phyloP scores from a whole-genome alignment of 768 basidiomycete genomes.

The Xerocomus brunneocitrinus region DNA sequence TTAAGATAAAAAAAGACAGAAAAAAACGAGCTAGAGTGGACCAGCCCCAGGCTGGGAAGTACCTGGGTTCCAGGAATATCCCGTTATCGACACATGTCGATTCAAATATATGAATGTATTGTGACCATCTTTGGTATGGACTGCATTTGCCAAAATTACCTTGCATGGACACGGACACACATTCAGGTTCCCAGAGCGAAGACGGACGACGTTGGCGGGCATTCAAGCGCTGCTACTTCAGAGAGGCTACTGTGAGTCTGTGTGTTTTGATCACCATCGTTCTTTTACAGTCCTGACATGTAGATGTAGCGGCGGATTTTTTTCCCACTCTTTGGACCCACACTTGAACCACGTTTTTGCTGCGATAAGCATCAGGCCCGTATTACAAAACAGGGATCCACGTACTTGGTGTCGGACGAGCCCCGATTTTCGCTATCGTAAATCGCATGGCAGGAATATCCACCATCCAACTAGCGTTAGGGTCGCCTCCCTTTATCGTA shows the following conservation, averaged over 20 bases:
- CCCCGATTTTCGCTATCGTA: not conserved
- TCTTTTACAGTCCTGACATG: not conserved
- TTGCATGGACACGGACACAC: conserved; percentile 2
- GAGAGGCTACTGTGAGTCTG: conserved; percentile 1
- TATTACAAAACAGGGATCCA: not conserved
- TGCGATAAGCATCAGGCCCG: conserved; percentile 10
- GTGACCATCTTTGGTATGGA: conserved; percentile 14
- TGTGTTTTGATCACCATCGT: not conserved
- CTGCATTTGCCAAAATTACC: conserved; percentile 13
- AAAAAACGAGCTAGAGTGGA: not conserved
- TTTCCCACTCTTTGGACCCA: not conserved
- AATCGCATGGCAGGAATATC: not conserved
- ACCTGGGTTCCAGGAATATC: conserved; percentile 18
- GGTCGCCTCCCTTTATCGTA: not conserved
- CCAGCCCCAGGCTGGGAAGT: not conserved
- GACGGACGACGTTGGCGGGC: not conserved
- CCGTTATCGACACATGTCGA: conserved; percentile 14
- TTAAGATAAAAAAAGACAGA: not conserved
- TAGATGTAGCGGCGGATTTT: not conserved
- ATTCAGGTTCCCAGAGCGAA: not conserved
- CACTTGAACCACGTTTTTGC: not conserved
- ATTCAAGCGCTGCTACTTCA: not conserved
- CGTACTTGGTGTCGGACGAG: not conserved
- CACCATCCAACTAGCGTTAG: not conserved
- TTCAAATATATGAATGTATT: not conserved